Evolutionary conservation across 1,139 yeast genomes (phyloP).

Genomic region (Nakaseomyces bracarensis): DNA sequence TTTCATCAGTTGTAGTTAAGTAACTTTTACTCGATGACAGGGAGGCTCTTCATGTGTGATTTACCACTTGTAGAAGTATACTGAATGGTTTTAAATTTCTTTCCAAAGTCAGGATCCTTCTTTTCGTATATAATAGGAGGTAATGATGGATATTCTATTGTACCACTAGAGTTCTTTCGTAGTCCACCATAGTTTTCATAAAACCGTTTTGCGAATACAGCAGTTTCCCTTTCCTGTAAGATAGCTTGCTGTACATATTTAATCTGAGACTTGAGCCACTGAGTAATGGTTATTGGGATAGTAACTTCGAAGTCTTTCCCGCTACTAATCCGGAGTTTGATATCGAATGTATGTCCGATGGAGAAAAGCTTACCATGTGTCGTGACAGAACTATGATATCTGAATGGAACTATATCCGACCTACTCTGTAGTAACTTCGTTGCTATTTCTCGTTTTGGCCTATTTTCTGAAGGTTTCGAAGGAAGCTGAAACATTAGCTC

Average conservation of each 20-base stretch:
- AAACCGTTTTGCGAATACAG: conserved; percentile 32
- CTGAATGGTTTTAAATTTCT: conserved; percentile 10
- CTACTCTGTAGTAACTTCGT: conserved; percentile 24
- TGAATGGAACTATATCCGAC: conserved; percentile 28
- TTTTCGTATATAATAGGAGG: conserved; percentile 27
- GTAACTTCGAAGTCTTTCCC: conserved; percentile 43
- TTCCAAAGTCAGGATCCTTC: conserved; percentile 16
- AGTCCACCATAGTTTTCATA: conserved; percentile 30
- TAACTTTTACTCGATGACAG: conserved; percentile 28
- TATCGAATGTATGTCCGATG: conserved; percentile 43
- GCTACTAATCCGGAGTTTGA: conserved; percentile 43
- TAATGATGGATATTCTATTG: conserved; percentile 32
- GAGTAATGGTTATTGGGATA: conserved; percentile 48
- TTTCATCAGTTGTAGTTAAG: too few relatives aligned
- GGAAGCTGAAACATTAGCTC: conserved; percentile 27
- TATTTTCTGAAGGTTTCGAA: conserved; percentile 7
- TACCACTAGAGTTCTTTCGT: conserved; percentile 20
- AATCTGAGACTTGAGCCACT: conserved; percentile 42
- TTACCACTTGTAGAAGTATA: conserved; percentile 1
- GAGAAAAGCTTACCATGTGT: conserved; percentile 45
- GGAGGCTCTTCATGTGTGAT: conserved; percentile 14
- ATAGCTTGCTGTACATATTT: conserved; percentile 43
- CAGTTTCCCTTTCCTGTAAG: conserved; percentile 43
- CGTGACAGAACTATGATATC: conserved; percentile 38
- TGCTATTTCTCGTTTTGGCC: conserved; percentile 9